Percentiles rank a stretch among this genome's conserved stretches.
phyloP scores from a whole-genome alignment of 768 basidiomycete species.

The Leccinellum luteum region DNA sequence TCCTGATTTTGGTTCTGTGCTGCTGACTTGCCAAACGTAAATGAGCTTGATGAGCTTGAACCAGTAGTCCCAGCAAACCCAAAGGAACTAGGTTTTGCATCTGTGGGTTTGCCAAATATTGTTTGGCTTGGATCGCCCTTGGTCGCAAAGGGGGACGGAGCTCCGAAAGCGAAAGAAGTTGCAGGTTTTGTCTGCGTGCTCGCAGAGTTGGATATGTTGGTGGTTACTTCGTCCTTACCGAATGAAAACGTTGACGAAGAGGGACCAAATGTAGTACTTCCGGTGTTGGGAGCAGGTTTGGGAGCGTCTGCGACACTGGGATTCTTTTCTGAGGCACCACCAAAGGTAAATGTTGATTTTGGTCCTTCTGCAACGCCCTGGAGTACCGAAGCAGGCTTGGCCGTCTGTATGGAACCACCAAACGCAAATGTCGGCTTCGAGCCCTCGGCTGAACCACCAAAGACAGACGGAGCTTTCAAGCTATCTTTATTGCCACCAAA shows the following conservation, averaged over 20 bases:
- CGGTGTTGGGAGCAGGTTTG: slow-evolving; percentile 1
- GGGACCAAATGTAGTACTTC: slow-evolving; percentile 7
- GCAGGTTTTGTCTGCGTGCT: slow-evolving; percentile 29
- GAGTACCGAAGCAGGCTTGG: slow-evolving; percentile 3
- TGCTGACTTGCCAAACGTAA: slow-evolving; percentile 27
- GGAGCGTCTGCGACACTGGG: background rate
- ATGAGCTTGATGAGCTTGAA: slow-evolving; percentile 12
- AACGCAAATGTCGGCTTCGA: slow-evolving; percentile 9
- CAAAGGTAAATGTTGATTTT: slow-evolving; percentile 3
- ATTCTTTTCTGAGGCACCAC: background rate
- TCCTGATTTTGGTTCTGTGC: slow-evolving; percentile 34
- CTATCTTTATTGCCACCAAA: slow-evolving; percentile 7
- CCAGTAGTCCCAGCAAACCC: slow-evolving; percentile 29
- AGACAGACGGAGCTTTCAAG: background rate
- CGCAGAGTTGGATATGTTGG: slow-evolving; percentile 2
- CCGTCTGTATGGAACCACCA: slow-evolving; percentile 5
- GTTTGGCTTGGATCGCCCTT: slow-evolving; percentile 7
- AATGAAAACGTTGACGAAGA: slow-evolving; percentile 14
- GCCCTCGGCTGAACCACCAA: slow-evolving; percentile 5
- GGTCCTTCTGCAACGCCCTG: slow-evolving; percentile 1
- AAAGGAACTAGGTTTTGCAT: slow-evolving; percentile 28
- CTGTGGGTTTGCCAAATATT: slow-evolving; percentile 17
- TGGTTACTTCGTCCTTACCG: slow-evolving; percentile 14
- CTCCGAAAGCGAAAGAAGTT: slow-evolving; percentile 20
- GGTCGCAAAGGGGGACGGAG: slow-evolving; percentile 1